Conservation (phyloP, 345 rosid species). For the Odontarrhena argentea region DNA sequence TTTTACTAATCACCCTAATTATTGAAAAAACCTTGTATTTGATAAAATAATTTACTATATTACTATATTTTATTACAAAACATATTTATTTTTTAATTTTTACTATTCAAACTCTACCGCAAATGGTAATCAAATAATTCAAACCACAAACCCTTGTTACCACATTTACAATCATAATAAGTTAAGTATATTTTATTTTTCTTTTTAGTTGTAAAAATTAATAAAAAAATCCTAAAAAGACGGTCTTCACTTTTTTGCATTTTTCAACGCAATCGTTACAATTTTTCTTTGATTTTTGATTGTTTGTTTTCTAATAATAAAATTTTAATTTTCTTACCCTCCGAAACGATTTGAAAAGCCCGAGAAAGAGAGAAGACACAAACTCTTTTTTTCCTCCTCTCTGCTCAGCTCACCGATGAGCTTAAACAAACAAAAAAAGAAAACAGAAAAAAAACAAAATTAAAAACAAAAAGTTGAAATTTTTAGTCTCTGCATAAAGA, state of each 20-base stretch:
- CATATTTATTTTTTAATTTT: too few species aligned
- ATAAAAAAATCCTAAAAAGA: slow-evolving; percentile 19
- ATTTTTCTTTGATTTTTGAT: background rate
- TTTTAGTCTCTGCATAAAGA: slow-evolving; percentile 50
- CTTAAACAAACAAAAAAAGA: slow-evolving; percentile 41
- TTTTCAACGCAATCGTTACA: slow-evolving; percentile 34
- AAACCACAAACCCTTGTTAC: too few species aligned
- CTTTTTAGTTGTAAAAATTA: too few species aligned
- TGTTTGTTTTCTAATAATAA: background rate
- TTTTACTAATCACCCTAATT: too few species aligned
- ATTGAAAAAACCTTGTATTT: too few species aligned
- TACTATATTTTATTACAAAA: too few species aligned
- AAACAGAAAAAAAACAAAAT: slow-evolving; percentile 17
- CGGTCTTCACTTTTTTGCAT: slow-evolving; percentile 30
- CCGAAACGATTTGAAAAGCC: slow-evolving; percentile 92
- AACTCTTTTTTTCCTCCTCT: slow-evolving; percentile 32
- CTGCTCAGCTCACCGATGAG: slow-evolving; percentile 51
- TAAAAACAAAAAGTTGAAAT: slow-evolving; percentile 1
- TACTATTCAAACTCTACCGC: too few species aligned
- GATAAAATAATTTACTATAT: too few species aligned
- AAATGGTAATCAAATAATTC: too few species aligned
- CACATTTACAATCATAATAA: too few species aligned
- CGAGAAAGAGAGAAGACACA: slow-evolving; percentile 67
- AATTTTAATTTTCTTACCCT: slow-evolving; percentile 40
- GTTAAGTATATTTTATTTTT: too few species aligned